phyloP scores from a whole-genome alignment of 768 basidiomycete species.

The Leccinellum luteum region DNA sequence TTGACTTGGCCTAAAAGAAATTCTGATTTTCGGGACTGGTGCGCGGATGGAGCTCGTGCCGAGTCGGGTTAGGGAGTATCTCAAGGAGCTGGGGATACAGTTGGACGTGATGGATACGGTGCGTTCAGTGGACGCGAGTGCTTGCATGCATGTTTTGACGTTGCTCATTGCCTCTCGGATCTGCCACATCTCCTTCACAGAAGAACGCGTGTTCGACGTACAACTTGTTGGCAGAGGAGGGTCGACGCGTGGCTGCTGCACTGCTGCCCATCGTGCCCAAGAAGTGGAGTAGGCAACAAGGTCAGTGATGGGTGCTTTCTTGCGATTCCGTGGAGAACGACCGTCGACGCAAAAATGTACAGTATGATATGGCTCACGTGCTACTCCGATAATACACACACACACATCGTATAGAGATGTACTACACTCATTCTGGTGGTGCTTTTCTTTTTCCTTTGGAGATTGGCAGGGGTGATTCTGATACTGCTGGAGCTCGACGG shows the following conservation, averaged over 20 bases:
- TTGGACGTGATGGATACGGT: conserved; percentile 86
- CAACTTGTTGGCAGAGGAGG: conserved; percentile 91
- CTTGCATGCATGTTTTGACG: not conserved
- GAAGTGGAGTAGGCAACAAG: conserved; percentile 43
- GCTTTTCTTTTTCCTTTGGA: conserved; percentile 68
- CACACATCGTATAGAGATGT: not conserved
- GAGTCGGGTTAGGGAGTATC: conserved; percentile 56
- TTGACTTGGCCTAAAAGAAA: conserved; percentile 53
- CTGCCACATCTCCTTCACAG: conserved; percentile 33
- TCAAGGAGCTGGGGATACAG: conserved; percentile 79
- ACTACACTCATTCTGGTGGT: conserved; percentile 23
- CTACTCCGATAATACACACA: conserved; percentile 11
- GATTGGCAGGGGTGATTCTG: conserved; percentile 24
- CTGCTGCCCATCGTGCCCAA: conserved; percentile 65
- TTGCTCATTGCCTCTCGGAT: not conserved
- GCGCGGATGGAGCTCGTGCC: conserved; percentile 68
- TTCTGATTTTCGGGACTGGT: conserved; percentile 88
- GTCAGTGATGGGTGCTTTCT: not conserved
- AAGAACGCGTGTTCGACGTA: conserved; percentile 95
- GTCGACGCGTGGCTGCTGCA: conserved; percentile 87
- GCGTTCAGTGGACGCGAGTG: conserved; percentile 23
- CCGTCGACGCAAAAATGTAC: conserved; percentile 19
- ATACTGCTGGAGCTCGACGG: conserved; percentile 26
- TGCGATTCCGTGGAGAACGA: no score
- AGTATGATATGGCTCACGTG: conserved; percentile 9